Evolutionary conservation across 352 stramenopile species (phyloP).

Genomic region (Phytophthora sojae): DNA sequence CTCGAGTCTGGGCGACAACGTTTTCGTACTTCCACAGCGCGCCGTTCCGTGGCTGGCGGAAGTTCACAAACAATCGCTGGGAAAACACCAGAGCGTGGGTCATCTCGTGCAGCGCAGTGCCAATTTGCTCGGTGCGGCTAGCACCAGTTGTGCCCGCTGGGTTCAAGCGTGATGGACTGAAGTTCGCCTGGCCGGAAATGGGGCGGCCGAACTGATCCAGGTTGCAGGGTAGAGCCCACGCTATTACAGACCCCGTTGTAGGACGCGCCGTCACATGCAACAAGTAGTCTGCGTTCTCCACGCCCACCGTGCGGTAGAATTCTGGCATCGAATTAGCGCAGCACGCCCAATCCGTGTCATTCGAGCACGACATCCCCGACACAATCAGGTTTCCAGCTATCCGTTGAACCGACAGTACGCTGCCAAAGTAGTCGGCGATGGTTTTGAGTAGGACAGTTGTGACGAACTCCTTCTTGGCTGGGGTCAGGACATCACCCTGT

Average conservation of each 20-base stretch:
- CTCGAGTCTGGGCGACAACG: constrained; percentile 58
- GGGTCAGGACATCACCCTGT: constrained; percentile 63
- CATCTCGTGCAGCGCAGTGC: constrained; percentile 84
- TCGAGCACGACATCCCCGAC: constrained; percentile 54
- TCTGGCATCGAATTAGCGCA: constrained; percentile 58
- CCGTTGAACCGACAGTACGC: constrained; percentile 68
- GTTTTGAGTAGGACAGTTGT: constrained; percentile 70
- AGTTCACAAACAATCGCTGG: constrained; percentile 61
- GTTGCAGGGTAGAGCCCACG: constrained; percentile 84
- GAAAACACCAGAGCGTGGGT: constrained; percentile 87
- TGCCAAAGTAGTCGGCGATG: constrained; percentile 68
- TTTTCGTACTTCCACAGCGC: constrained; percentile 69
- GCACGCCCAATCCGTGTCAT: constrained; percentile 67
- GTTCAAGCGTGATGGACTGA: constrained; percentile 70
- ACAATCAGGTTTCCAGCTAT: constrained; percentile 76
- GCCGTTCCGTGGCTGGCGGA: constrained; percentile 70
- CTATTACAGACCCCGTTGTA: constrained; percentile 73
- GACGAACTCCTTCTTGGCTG: constrained; percentile 76
- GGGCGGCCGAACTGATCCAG: constrained; percentile 79
- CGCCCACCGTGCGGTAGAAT: constrained; percentile 55
- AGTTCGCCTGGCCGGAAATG: constrained; percentile 87
- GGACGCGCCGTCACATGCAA: constrained; percentile 81
- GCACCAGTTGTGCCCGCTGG: constrained; percentile 41
- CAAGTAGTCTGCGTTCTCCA: constrained; percentile 78
- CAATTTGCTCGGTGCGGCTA: constrained; percentile 67